Evolutionary conservation across 2,329 filamentous ascomycete genomes (phyloP).

Genomic region (Alternaria angustiovoidea): DNA sequence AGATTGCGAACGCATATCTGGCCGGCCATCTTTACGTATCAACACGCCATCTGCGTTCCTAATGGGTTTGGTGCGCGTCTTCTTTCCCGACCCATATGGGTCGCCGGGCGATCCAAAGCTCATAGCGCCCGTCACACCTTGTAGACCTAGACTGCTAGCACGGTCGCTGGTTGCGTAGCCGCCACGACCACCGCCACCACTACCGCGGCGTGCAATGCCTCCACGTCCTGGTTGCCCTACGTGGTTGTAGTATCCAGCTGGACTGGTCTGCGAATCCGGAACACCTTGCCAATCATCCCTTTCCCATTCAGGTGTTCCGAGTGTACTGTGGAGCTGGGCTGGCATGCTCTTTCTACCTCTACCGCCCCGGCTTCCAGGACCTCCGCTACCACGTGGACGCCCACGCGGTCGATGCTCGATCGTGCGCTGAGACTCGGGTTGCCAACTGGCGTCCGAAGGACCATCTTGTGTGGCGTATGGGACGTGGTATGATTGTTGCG

Average conservation of each 20-base stretch:
- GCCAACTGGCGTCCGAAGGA: conserved; percentile 45
- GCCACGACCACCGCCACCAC: conserved; percentile 37
- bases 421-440: conserved; percentile 40
- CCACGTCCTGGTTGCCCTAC: conserved; percentile 35
- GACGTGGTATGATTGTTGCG: conserved; percentile 33
- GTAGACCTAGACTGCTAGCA: conserved; percentile 40
- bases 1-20: conserved; percentile 62
- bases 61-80: conserved; percentile 59
- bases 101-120: conserved; percentile 38
- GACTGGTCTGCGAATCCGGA: conserved; percentile 45
- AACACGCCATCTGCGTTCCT: conserved; percentile 60
- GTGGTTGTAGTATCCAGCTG: conserved; percentile 49
- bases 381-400: conserved; percentile 51
- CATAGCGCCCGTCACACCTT: conserved; percentile 33
- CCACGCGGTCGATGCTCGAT: conserved; percentile 42
- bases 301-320: conserved; percentile 54
- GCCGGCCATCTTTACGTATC: conserved; percentile 61
- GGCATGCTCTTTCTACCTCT: conserved; percentile 51
- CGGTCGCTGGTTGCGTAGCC: conserved; percentile 37
- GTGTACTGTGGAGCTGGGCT: conserved; percentile 28
- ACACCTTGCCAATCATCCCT: conserved; percentile 47
- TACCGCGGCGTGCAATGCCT: conserved; percentile 46
- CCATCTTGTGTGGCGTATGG: conserved; percentile 41
- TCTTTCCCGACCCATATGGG: conserved; percentile 55
- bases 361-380: conserved; percentile 49